Base-by-base conservation (phyloP, 495 filamentous ascomycete genomes). In the Aspergillus steynii region DNA sequence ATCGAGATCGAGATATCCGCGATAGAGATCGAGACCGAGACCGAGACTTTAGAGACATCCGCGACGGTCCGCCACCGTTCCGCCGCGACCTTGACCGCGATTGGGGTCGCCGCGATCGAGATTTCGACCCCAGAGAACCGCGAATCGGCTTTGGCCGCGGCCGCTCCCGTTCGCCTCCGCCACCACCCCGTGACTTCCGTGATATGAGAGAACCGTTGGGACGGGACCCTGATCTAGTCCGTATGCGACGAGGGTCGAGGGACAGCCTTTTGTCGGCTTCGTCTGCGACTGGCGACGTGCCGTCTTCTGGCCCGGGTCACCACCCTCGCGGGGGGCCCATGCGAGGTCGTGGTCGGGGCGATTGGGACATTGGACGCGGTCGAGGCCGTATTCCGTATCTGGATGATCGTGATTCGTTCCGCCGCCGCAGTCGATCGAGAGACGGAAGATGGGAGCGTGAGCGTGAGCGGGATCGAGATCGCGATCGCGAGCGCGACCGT, bases 181-280 rank as follows among this genome's bases (percentile, higher is more conserved):
- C 64, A 5, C 76, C 75, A 8, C 72, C 74, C 20, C 73, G 82
- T 70, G 73, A 82, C 56, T 86, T 85, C 53, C 80, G 84, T 34
- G 81, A 84, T 53, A 50, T 68, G 9, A 65, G 80, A 69, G 78
- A 82, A 20, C 65, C 71, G 28, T 63, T 71, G 2, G 71, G 70
- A 10, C 71, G 76, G 14, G 76, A 80, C 48, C 66, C 74, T 8
- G 78, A 81, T 59, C 20, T 76, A 26, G 70, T 76, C 56, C 77
- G 86, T 28, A 80, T 80, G 65, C 79, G 85, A 53, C 79, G 84
- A 42, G 83, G 82, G 59, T 86, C 84, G 9, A 68, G 83, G 29
- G 86, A 88, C 56, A 85, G 85, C 0, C 83, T 90, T 27, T 73
- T 87, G 7, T 91, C 90, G 0, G 86, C 86, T 7, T 85, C 86